A percentile compares a stretch with the other conserved stretches of the same genome.
Evolutionary conservation across 1,284 basidiomycete genomes (phyloP).

Genomic region (Ustilago loliicola): DNA sequence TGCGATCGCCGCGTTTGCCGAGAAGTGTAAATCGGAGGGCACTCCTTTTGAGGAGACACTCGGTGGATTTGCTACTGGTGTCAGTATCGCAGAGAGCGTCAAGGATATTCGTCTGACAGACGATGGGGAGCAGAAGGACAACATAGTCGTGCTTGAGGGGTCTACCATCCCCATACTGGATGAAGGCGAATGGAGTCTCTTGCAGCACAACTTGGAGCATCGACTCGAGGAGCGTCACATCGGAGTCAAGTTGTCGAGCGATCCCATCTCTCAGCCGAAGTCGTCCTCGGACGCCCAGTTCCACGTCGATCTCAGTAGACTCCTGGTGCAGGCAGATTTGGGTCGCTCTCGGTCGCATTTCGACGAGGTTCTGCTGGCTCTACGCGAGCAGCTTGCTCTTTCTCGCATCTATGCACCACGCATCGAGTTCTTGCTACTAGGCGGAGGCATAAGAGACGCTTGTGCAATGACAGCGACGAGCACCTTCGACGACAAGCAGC

Average conservation of each 20-base stretch:
- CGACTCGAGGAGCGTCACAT: constrained; percentile 15
- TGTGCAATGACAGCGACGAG: constrained; percentile 5
- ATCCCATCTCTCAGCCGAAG: background rate
- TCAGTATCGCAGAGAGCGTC: background rate
- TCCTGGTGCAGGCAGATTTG: constrained; percentile 11
- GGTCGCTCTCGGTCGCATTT: constrained; percentile 26
- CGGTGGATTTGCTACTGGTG: constrained; percentile 1
- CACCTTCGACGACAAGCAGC: constrained; percentile 2
- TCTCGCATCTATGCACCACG: constrained; percentile 25
- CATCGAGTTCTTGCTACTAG: constrained; percentile 24
- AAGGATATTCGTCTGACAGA: background rate
- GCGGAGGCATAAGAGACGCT: constrained; percentile 17
- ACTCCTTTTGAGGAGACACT: constrained; percentile 1
- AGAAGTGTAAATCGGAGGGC: constrained; percentile 1
- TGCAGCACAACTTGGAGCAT: background rate
- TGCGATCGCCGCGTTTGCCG: background rate
- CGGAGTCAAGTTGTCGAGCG: constrained; percentile 1
- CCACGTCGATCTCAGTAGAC: constrained; percentile 7
- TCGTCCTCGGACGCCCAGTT: background rate
- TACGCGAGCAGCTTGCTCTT: constrained; percentile 6
- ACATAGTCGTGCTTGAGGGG: background rate
- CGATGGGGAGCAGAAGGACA: background rate
- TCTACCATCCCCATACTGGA: constrained; percentile 11
- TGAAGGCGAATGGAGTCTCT: background rate
- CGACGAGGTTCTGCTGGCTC: constrained; percentile 2